Evolutionary conservation across 2,329 filamentous ascomycete species (phyloP).

Genomic region (Gliomastix tumulicola): DNA sequence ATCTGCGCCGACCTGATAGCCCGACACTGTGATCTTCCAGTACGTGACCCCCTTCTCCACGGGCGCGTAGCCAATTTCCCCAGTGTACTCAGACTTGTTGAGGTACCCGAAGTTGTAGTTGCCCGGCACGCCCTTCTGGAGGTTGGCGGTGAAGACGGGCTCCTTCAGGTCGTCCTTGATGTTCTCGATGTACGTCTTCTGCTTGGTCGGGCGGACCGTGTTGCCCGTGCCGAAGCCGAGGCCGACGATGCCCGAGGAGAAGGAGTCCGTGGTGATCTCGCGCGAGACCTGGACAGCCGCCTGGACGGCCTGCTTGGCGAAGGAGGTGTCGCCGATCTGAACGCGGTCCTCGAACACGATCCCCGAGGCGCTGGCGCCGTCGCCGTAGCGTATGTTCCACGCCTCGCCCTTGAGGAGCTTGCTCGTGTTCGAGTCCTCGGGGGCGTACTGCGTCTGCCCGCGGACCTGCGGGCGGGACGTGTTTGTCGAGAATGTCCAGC

Average conservation of each 20-base stretch:
- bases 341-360: slow-evolving; percentile 62
- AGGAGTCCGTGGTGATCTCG: slow-evolving; percentile 23
- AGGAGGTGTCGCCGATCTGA: slow-evolving; percentile 50
- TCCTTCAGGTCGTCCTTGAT: slow-evolving; percentile 15
- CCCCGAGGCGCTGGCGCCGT: slow-evolving; percentile 55
- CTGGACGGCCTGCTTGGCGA: slow-evolving; percentile 57
- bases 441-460: slow-evolving; percentile 53
- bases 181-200: slow-evolving; percentile 28
- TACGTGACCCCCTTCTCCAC: slow-evolving; percentile 47
- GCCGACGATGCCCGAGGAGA: slow-evolving; percentile 26
- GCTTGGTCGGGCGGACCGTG: slow-evolving; percentile 19
- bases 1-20: slow-evolving; percentile 42
- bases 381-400: slow-evolving; percentile 60
- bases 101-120: slow-evolving; percentile 41
- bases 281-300: slow-evolving; percentile 52
- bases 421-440: slow-evolving; percentile 30
- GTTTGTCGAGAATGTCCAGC: slow-evolving; percentile 63
- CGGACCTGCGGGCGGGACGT: slow-evolving; percentile 36
- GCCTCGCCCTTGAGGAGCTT: slow-evolving; percentile 30
- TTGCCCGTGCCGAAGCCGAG: slow-evolving; percentile 22
- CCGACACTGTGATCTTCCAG: slow-evolving; percentile 54
- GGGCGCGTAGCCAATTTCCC: slow-evolving; percentile 45
- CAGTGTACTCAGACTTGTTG: slow-evolving; percentile 48
- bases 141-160: slow-evolving; percentile 28
- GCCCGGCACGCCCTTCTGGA: slow-evolving; percentile 20